Evolutionary conservation across 2,329 filamentous ascomycete species (phyloP).

Genomic region (Aspergillus alliaceus): DNA sequence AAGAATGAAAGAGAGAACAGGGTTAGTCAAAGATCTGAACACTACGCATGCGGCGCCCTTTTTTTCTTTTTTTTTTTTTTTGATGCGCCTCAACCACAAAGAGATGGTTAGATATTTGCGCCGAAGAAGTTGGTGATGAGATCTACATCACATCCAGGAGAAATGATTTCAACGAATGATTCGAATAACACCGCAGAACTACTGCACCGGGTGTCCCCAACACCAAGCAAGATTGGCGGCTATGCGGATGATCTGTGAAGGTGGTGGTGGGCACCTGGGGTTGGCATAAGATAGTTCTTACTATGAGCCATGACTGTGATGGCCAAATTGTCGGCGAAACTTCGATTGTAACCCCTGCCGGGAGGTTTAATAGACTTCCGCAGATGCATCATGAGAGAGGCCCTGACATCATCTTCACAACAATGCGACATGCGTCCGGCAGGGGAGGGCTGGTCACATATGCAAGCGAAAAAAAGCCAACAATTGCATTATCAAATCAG

Average conservation of each 20-base stretch:
- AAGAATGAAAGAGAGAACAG: constrained; percentile 16
- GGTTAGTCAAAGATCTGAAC: constrained; percentile 18
- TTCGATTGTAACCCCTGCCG: constrained; percentile 13
- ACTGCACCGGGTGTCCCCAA: constrained; percentile 22
- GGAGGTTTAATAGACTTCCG: constrained; percentile 22
- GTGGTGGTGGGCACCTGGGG: constrained; percentile 15
- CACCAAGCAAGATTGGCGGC: constrained; percentile 25
- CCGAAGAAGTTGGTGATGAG: constrained; percentile 22
- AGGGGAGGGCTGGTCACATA: constrained; percentile 18
- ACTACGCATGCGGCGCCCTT: constrained; percentile 16
- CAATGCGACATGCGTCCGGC: constrained; percentile 10
- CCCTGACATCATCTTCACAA: constrained; percentile 27
- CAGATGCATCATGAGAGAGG: constrained; percentile 19
- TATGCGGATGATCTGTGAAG: constrained; percentile 28
- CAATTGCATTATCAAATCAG: constrained; percentile 23
- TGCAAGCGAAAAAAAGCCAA: constrained; percentile 17
- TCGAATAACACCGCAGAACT: constrained; percentile 11
- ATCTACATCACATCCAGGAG: constrained; percentile 22
- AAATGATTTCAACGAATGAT: constrained; percentile 17
- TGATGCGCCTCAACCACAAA: constrained; percentile 7
- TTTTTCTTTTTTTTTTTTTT: constrained; percentile 11
- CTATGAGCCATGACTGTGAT: constrained; percentile 5
- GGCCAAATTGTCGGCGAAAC: constrained; percentile 16
- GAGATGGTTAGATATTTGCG: constrained; percentile 9
- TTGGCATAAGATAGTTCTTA: constrained; percentile 15